Base-by-base conservation (phyloP, 768 basidiomycete species). In the Tylopilus cervinicoccineus region DNA sequence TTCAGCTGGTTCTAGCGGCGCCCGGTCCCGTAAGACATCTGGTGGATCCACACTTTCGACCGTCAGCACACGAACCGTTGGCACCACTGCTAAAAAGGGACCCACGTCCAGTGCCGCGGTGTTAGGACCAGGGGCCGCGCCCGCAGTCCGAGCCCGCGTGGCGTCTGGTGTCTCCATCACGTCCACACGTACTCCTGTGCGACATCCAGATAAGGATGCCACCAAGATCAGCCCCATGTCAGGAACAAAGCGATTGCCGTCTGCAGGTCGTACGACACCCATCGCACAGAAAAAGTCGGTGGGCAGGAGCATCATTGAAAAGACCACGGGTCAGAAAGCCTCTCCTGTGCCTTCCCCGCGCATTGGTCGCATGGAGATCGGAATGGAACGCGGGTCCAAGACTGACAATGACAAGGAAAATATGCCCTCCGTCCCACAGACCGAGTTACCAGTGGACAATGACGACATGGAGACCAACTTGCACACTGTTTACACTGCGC, bases 331-430 rank as follows among this genome's bases (percentile, higher is more conserved):
- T 41, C 33, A 51, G 24, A 62, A 51, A 33, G 28, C 58, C 0
- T 52, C 56, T 12, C 44, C 59, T 2, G 8, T 14, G 0, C 59
- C 56, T 6, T 56, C 62, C 8, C 56, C 59, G 4, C 59, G 51
- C n/a, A 45, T 48, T 6, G 47, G 47, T 40, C 53, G 52, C n/a
- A 20, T 43, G 13, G 61, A 58, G n/a, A 50, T 54, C 0, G 65
- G 38, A 19, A 60, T 42, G 48, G 60, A 44, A 17, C 79, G 76
- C 47, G 72, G 70, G 20, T 56, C 71, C 22, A 77, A 75, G 38
- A 70, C 9, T 0, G 50, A 52, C 17, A 43, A 38, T 2, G 42
- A 53, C 27, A 55, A 64, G 42, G 54, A 58, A 28, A 63, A 51
- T 13, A 47, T 47, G 2, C 61, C 45, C 4, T 42, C 40, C 0